phyloP scores from a whole-genome alignment of 2,329 filamentous ascomycete genomes.

The Colletotrichum sp. region DNA sequence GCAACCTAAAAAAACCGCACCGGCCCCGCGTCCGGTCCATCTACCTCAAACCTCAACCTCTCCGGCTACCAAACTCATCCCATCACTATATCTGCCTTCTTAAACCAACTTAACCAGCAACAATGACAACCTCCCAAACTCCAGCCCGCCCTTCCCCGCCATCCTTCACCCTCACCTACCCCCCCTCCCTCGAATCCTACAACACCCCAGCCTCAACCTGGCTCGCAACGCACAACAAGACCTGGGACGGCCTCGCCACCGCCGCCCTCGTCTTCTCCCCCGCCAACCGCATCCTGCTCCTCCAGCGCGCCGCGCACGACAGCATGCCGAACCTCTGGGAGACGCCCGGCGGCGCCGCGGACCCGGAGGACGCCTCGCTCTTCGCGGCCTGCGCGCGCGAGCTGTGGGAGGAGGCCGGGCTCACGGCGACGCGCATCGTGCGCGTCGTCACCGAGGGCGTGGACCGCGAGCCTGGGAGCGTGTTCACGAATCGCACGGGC shows the following conservation, averaged over 20 bases:
- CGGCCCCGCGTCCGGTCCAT: neutral
- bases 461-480: constrained; percentile 24
- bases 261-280: constrained; percentile 40
- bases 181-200: constrained; percentile 21
- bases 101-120: neutral
- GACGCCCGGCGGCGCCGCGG: constrained; percentile 52
- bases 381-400: constrained; percentile 51
- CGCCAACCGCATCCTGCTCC: constrained; percentile 42
- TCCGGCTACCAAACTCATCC: neutral
- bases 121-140: neutral
- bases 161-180: constrained; percentile 18
- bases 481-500: constrained; percentile 39
- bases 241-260: constrained; percentile 32
- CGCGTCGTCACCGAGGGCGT: constrained; percentile 31
- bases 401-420: constrained; percentile 52
- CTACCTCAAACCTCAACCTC: neutral
- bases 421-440: constrained; percentile 34
- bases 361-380: constrained; percentile 44
- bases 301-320: constrained; percentile 51
- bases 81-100: no score
- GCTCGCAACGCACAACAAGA: constrained; percentile 14
- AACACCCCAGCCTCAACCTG: constrained; percentile 21
- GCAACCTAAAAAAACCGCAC: neutral
- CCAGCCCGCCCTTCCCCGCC: neutral
- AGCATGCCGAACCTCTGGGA: constrained; percentile 54